These are phyloP conservation scores for Carpinus viminea DNA, from an alignment of 306 rosid species.

Conservation along the genomic window DNA sequence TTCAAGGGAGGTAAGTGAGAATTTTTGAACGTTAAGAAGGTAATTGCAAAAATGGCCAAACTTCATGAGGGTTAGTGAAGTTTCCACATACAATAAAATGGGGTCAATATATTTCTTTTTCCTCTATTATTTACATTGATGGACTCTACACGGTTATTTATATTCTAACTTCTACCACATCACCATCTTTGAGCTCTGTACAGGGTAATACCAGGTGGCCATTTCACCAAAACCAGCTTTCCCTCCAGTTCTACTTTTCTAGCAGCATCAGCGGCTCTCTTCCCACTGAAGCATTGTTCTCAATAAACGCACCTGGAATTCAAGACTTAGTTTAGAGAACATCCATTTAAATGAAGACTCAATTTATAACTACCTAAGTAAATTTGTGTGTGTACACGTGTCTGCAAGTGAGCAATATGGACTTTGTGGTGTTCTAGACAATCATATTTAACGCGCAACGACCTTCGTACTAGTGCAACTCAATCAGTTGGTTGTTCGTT, in stretches of 20 bases:
- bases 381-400: too few relatives aligned
- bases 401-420: too few relatives aligned
- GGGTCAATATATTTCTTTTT: neutral
- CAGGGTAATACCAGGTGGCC: slow-evolving; percentile 75
- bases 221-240: slow-evolving; percentile 75
- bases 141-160: slow-evolving; percentile 33
- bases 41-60: too few relatives aligned
- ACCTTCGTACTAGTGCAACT: too few relatives aligned
- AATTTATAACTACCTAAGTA: neutral
- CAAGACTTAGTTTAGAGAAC: neutral
- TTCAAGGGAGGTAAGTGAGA: too few relatives aligned
- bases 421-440: neutral
- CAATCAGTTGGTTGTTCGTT: too few relatives aligned
- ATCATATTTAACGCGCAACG: neutral
- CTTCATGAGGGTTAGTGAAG: too few relatives aligned
- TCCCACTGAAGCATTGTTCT: slow-evolving; percentile 96
- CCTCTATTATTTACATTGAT: slow-evolving; percentile 17
- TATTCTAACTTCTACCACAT: slow-evolving; percentile 84
- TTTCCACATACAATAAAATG: neutral
- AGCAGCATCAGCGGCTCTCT: slow-evolving; percentile 94
- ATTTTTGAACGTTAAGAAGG: too few relatives aligned
- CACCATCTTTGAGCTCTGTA: slow-evolving; percentile 90
- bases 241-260: slow-evolving; percentile 85
- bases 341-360: neutral
- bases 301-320: slow-evolving; percentile 60